These are phyloP conservation scores for Phytopythium aichiense DNA, from an alignment of 352 stramenopile species.

Conservation along the genomic window DNA sequence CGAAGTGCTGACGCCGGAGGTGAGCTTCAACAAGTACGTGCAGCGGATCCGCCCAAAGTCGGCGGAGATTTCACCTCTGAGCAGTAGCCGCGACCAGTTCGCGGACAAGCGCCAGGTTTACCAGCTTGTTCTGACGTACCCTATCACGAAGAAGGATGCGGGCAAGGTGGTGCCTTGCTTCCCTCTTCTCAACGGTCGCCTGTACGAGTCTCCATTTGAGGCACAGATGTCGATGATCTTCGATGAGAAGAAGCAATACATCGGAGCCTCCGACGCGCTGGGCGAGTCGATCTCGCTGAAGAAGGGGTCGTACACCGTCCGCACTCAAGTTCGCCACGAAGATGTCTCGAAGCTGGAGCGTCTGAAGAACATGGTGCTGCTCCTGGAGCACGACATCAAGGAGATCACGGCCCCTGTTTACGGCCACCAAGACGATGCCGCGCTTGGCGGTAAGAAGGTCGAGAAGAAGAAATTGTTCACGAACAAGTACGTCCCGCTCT, in stretches of 20 bases:
- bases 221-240: constrained; percentile 92
- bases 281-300: constrained; percentile 77
- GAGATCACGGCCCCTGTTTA: constrained; percentile 61
- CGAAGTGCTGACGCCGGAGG: constrained; percentile 69
- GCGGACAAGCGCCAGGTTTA: constrained; percentile 87
- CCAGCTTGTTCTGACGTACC: constrained; percentile 88
- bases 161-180: constrained; percentile 81
- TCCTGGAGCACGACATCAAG: constrained; percentile 71
- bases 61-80: constrained; percentile 74
- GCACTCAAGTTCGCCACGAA: constrained; percentile 76
- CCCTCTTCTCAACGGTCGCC: constrained; percentile 72
- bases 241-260: constrained; percentile 92
- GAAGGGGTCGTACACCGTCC: constrained; percentile 81
- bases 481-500: constrained; percentile 67
- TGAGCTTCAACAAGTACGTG: constrained; percentile 82
- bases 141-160: constrained; percentile 82
- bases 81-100: constrained; percentile 76
- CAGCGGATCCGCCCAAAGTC: constrained; percentile 77
- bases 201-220: constrained; percentile 94
- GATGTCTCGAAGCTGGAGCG: constrained; percentile 78
- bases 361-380: constrained; percentile 76
- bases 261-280: constrained; percentile 83
- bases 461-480: constrained; percentile 38
- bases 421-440: constrained; percentile 59
- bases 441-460: constrained; percentile 54